These are phyloP conservation scores for Capsella rubella DNA, from an alignment of 441 rosid species.

Conservation along the genomic window DNA sequence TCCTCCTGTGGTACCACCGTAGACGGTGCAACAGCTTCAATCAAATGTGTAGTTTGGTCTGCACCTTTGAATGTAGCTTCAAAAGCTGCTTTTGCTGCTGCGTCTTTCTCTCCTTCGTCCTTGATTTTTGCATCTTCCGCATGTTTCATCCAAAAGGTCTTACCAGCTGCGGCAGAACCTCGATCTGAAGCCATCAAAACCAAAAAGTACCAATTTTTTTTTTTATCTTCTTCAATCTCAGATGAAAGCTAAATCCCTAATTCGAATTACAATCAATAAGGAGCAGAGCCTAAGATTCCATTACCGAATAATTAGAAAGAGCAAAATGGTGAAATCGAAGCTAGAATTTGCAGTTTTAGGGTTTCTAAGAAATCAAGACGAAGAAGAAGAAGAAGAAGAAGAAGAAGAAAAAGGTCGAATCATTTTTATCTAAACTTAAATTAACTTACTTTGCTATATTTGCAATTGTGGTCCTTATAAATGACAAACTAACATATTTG, in stretches of 20 bases:
- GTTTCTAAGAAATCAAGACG: conserved; percentile 22
- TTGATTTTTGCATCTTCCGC: conserved; percentile 96
- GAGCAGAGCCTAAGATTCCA: conserved; percentile 32
- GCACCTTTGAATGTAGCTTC: conserved; percentile 88
- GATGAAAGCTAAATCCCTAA: conserved; percentile 14
- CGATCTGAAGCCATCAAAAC: conserved; percentile 60
- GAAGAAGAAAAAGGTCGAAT: conserved; percentile 10
- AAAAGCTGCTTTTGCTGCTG: conserved; percentile 96
- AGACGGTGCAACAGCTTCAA: conserved; percentile 51
- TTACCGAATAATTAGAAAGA: background rate
- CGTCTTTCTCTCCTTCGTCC: conserved; percentile 88
- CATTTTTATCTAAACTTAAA: background rate
- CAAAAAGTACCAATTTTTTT: conserved; percentile 15
- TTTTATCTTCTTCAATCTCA: background rate
- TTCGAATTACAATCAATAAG: background rate
- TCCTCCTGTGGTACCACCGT: conserved; percentile 45
- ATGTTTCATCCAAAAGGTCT: conserved; percentile 96
- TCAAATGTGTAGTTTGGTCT: conserved; percentile 56
- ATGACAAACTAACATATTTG: too few species aligned
- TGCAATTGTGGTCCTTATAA: too few species aligned
- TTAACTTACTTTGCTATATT: too few species aligned
- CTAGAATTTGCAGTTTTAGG: conserved; percentile 1
- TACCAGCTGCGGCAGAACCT: conserved; percentile 47
- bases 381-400: conserved; percentile 9
- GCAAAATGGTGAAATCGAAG: background rate